phyloP scores from a whole-genome alignment of 2,329 filamentous ascomycete genomes.

The Dactylella cylindrospora region DNA sequence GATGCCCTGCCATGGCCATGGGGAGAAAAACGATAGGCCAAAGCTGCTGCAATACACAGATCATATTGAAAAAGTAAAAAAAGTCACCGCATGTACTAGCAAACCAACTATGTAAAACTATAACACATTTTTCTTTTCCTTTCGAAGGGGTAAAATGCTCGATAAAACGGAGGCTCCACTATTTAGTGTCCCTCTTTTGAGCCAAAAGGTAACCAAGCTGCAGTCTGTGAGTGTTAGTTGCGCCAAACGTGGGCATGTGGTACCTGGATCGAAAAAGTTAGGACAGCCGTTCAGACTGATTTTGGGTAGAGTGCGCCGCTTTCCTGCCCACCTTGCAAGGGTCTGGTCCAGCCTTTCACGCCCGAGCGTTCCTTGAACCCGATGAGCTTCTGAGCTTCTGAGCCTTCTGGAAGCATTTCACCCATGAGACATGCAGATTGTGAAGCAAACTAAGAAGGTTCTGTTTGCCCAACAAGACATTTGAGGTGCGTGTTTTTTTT shows the following conservation, averaged over 20 bases:
- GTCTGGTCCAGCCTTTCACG: conserved; percentile 20
- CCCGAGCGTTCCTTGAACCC: conserved; percentile 38
- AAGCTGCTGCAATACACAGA: too few relatives aligned
- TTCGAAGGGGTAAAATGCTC: too few relatives aligned
- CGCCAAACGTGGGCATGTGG: conserved; percentile 33
- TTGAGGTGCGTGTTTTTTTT: too few relatives aligned
- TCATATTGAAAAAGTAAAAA: too few relatives aligned
- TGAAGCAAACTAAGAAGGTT: conserved; percentile 36
- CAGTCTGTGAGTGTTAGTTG: conserved; percentile 43
- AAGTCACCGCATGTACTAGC: too few relatives aligned
- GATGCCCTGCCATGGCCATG: conserved; percentile 9
- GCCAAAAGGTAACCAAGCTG: too few relatives aligned
- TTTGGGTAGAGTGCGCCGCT: conserved; percentile 37
- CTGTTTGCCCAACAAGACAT: conserved; percentile 15
- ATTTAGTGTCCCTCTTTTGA: too few relatives aligned
- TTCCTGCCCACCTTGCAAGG: conserved; percentile 39
- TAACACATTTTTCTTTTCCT: too few relatives aligned
- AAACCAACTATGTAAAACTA: too few relatives aligned
- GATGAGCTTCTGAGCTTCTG: conserved; percentile 20
- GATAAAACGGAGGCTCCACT: too few relatives aligned
- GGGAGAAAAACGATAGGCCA: too few relatives aligned
- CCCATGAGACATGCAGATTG: conserved; percentile 40
- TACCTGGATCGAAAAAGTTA: conserved; percentile 18
- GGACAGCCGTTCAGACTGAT: too few relatives aligned
- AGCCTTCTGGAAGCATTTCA: conserved; percentile 42